Evolutionary conservation across 2,329 filamentous ascomycete genomes (phyloP).

Genomic region (Neonectria faginata): DNA sequence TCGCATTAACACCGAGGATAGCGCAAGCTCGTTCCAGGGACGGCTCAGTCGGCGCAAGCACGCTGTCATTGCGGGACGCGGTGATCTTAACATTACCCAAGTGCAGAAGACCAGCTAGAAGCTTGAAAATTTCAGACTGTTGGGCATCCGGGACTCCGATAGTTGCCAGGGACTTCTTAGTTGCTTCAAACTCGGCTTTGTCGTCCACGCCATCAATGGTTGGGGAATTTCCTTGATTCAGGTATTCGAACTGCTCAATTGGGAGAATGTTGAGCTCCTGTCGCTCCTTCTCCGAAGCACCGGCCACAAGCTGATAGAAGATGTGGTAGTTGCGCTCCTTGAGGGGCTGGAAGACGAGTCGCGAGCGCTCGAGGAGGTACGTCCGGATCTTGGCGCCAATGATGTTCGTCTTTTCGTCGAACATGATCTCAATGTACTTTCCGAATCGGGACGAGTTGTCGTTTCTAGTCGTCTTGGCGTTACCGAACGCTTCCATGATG

Average conservation of each 20-base stretch:
- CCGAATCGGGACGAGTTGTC: constrained; percentile 99
- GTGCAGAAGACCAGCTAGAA: constrained; percentile 91
- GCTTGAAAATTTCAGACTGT: constrained; percentile 87
- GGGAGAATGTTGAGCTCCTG: constrained; percentile 83
- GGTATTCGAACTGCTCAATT: constrained; percentile 92
- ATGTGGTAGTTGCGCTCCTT: constrained; percentile 99
- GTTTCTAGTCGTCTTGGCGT: constrained; percentile 99
- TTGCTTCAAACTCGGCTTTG: constrained; percentile 91
- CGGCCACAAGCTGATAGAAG: constrained; percentile 96
- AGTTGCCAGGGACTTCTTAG: constrained; percentile 84
- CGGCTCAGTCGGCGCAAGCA: constrained; percentile 83
- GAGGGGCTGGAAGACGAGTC: constrained; percentile 95
- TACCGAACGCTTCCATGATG: constrained; percentile 99
- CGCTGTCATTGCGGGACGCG: constrained; percentile 88
- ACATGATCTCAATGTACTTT: constrained; percentile 99
- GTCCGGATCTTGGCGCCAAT: constrained; percentile 98
- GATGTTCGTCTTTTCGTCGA: constrained; percentile 93
- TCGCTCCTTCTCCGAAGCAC: constrained; percentile 85
- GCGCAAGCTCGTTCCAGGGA: constrained; percentile 83
- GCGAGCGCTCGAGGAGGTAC: constrained; percentile 93
- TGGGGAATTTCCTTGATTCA: constrained; percentile 94
- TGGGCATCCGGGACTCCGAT: constrained; percentile 83
- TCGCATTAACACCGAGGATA: constrained; percentile 87
- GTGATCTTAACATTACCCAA: constrained; percentile 97
- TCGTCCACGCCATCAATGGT: constrained; percentile 96